Evolutionary conservation across 371 early-diverging fungal species (phyloP).

Genomic region (Saksenaea vasiformis): DNA sequence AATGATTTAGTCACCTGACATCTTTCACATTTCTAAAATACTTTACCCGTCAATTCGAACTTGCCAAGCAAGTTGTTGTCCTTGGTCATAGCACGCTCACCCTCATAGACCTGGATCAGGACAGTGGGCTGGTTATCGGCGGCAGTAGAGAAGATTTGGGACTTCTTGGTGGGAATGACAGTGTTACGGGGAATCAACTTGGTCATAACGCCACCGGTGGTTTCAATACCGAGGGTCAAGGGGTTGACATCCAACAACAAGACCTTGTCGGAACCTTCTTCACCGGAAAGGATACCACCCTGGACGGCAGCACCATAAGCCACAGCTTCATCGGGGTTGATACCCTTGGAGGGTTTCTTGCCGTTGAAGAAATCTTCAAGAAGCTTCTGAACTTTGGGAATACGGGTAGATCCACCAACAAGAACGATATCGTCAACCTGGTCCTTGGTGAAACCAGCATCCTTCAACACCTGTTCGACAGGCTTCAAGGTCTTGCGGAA

Average conservation of each 20-base stretch:
- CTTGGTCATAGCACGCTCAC: slow-evolving; percentile 95
- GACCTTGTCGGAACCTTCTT: slow-evolving; percentile 77
- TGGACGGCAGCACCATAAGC: slow-evolving; percentile 99
- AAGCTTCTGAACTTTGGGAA: slow-evolving; percentile 96
- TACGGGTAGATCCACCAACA: slow-evolving; percentile 99
- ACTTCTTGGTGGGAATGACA: slow-evolving; percentile 96
- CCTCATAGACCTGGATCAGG: slow-evolving; percentile 97
- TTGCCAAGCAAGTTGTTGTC: slow-evolving; percentile 97
- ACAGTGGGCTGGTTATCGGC: slow-evolving; percentile 98
- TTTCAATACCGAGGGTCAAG: slow-evolving; percentile 97
- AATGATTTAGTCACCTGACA: neutral
- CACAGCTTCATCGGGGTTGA: slow-evolving; percentile 99
- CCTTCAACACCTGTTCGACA: slow-evolving; percentile 96
- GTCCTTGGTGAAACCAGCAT: slow-evolving; percentile 86
- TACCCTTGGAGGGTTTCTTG: slow-evolving; percentile 91
- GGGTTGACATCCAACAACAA: slow-evolving; percentile 98
- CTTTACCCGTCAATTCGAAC: slow-evolving; percentile 89
- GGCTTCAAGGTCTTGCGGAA: slow-evolving; percentile 96
- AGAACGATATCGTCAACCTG: slow-evolving; percentile 98
- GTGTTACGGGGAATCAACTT: slow-evolving; percentile 97
- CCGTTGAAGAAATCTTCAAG: slow-evolving; percentile 93
- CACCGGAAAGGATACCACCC: slow-evolving; percentile 97
- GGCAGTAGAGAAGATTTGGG: slow-evolving; percentile 97
- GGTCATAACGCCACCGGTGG: slow-evolving; percentile 97
- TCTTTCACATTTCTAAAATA: slow-evolving; percentile 4